A percentile compares a stretch with the other conserved stretches of the same genome.
Conservation (phyloP, 306 rosid genomes). For the Corylus avellana region DNA sequence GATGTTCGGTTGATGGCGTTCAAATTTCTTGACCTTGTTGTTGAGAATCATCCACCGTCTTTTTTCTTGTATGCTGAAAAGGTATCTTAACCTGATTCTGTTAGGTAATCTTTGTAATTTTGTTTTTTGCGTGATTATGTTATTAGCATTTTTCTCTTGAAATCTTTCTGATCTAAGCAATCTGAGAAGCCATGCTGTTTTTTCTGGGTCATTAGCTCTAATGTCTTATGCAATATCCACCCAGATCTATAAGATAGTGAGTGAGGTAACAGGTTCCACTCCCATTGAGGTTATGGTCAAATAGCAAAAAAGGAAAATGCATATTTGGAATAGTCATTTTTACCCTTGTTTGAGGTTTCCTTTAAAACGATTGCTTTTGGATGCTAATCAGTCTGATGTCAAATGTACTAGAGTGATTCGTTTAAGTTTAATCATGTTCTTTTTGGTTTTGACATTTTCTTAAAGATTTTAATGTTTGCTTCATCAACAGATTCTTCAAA, state of each 20-base stretch:
- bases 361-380: not conserved
- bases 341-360: not conserved
- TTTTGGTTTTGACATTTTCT: constrained; percentile 14
- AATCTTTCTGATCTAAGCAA: not conserved
- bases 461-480: constrained; percentile 23
- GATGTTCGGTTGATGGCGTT: constrained; percentile 83
- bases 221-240: not conserved
- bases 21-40: constrained; percentile 72
- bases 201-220: not conserved
- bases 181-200: not conserved
- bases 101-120: not conserved
- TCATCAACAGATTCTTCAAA: constrained; percentile 73
- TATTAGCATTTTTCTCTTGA: constrained; percentile 14
- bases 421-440: not conserved
- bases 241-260: not conserved
- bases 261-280: not conserved
- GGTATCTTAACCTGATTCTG: constrained; percentile 45
- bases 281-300: not conserved
- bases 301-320: not conserved
- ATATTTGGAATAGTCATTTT: not conserved
- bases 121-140: constrained; percentile 16
- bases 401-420: not conserved
- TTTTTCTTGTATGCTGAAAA: constrained; percentile 70
- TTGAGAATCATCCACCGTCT: constrained; percentile 65
- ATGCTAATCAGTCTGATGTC: not conserved